Conservation (phyloP, 805 yeast genomes). For the Candida endomychidarum region DNA sequence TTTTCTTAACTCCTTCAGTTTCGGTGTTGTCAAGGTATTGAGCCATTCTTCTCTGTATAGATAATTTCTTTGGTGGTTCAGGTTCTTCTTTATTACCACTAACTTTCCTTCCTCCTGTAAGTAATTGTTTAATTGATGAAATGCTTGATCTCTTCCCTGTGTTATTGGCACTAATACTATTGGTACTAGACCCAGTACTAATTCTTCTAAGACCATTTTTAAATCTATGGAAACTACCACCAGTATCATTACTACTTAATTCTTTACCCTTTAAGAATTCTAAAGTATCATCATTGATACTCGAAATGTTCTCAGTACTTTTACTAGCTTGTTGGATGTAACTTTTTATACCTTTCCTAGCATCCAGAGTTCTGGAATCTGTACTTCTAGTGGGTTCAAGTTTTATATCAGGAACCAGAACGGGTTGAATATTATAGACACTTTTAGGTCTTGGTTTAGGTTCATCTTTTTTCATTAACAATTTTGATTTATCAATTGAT, state of each 20-base stretch:
- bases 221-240: slow-evolving; percentile 38
- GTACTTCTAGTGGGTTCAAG: background rate
- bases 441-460: slow-evolving; percentile 7
- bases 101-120: slow-evolving; percentile 27
- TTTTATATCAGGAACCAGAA: slow-evolving; percentile 2
- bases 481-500: slow-evolving; percentile 39
- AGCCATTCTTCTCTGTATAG: slow-evolving; percentile 57
- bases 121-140: slow-evolving; percentile 29
- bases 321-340: slow-evolving; percentile 34
- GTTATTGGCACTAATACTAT: slow-evolving; percentile 18
- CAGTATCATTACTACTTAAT: slow-evolving; percentile 26
- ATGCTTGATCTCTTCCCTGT: slow-evolving; percentile 29
- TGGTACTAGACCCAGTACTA: slow-evolving; percentile 33
- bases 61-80: slow-evolving; percentile 22
- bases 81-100: slow-evolving; percentile 9
- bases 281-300: slow-evolving; percentile 29
- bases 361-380: slow-evolving; percentile 7
- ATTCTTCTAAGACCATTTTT: slow-evolving; percentile 37
- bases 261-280: slow-evolving; percentile 38
- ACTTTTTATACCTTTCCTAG: slow-evolving; percentile 27
- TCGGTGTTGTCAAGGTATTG: slow-evolving; percentile 39
- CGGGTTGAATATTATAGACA: slow-evolving; percentile 13
- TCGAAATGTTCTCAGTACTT: slow-evolving; percentile 22
- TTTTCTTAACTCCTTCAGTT: slow-evolving; percentile 50
- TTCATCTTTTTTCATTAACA: slow-evolving; percentile 14